phyloP scores from a whole-genome alignment of 106 monocot genomes.

The Platanthera zijinensis region DNA sequence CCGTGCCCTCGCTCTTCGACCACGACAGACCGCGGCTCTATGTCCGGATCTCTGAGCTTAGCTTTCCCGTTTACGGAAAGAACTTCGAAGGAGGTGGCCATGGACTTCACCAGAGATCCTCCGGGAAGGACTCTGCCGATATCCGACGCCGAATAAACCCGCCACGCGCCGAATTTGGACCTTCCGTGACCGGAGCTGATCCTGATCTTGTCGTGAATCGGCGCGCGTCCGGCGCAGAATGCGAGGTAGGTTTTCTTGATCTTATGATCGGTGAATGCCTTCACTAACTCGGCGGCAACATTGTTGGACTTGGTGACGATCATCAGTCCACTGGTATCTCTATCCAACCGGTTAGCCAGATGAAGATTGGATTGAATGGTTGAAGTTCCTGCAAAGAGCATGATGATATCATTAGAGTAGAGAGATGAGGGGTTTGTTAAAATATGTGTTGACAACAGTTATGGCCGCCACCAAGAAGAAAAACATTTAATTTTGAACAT shows the following conservation, averaged over 20 bases:
- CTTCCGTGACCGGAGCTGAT: conserved; percentile 82
- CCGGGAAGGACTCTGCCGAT: conserved; percentile 61
- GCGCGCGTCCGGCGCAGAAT: conserved; percentile 31
- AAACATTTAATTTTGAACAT: too few relatives aligned
- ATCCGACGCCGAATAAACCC: conserved; percentile 62
- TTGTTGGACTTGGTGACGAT: conserved; percentile 74
- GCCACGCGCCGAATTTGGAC: conserved; percentile 79
- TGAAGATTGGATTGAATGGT: conserved; percentile 44
- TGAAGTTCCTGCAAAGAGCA: conserved; percentile 1
- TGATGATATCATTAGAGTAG: too few relatives aligned
- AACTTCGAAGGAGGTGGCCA: conserved; percentile 60
- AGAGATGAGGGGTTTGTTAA: too few relatives aligned
- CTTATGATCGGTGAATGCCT: conserved; percentile 70
- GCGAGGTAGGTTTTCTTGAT: conserved; percentile 83
- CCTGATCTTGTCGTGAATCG: conserved; percentile 39
- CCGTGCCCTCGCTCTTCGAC: conserved; percentile 18
- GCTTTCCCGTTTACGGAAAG: conserved; percentile 34
- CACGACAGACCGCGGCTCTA: conserved; percentile 20
- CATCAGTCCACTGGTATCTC: conserved; percentile 96
- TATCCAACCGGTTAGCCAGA: conserved; percentile 78
- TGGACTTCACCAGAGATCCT: conserved; percentile 57
- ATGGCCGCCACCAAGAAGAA: too few relatives aligned
- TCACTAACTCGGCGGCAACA: conserved; percentile 54
- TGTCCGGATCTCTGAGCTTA: conserved; percentile 15
- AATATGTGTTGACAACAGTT: too few relatives aligned